Evolutionary conservation across 1,284 basidiomycete genomes (phyloP), one percentile per base, ranked within the genome.

Genomic region (Schizophyllum commune): DNA sequence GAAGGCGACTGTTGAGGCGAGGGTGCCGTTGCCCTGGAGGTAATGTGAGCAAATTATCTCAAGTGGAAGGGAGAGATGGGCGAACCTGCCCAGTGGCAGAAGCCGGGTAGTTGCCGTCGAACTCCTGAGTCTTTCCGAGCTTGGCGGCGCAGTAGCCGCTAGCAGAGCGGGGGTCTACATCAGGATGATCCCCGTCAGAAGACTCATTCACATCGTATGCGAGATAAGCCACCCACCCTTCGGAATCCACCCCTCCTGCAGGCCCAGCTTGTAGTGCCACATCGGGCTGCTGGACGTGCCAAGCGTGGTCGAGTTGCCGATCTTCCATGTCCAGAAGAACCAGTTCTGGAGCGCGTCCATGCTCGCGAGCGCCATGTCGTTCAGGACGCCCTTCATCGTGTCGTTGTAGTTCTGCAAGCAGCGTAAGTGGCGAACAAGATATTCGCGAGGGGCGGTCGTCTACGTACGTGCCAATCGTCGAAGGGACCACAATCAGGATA

Each of bases 271-370:
- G 76, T 96, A 96, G 52, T 91, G 91, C 94, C 94, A 96, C 63
- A 89, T 84, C 7, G 95, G 94, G 58, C 92, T 80, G 71, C 89
- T 86, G 54, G 93, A 82, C 56, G 75, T 79, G 59, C 89, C 87
- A n/a, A 79, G 78, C 5, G 74, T 72, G 8, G 79, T 77, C 9
- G 88, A 89, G 67, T 88, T 81, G 58, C 86, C 89, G 64, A 91
- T 87, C 74, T 94, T 96, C 94, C 94, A 98, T 2, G 92, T 96
- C 95, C 95, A 97, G 83, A 96, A 96, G 83, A 96, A 96, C 77
- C 83, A 96, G 74, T 96, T 88, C 85, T 92, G 70, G 56, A 96
- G 80, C 17, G 93, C 89, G 72, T 94, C 92, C 93, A 96, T 95
- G 66, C 84, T 88, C 19, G 87, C 83, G 68, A 88, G 65, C 2